Evolutionary conservation across 163 green algal genomes (phyloP), one percentile per base, ranked within the genome.

Genomic region (Scenedesmus sp.): DNA sequence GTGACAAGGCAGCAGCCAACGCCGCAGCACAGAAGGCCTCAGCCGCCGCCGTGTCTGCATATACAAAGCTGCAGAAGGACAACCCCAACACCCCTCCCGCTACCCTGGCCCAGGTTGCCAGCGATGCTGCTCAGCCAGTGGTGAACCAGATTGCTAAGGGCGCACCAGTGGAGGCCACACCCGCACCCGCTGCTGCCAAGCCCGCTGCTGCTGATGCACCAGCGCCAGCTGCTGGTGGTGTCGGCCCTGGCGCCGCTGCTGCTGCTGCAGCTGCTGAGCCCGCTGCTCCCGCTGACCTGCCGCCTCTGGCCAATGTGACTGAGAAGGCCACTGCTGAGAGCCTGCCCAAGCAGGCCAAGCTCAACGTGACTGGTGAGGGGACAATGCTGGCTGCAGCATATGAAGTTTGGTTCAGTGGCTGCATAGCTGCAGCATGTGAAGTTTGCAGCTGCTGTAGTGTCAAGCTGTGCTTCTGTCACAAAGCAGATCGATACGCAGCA

Each of bases 1-100:
- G 90, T 62, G 67, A 55, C 70, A 90, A 90, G 90, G 84, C 82
- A 9, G 67, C 88, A 15, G 90, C 90, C 70, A 92, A 92, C 60
- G 70, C 60, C 10, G 90, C 90, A 13, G 90, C 90, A 1, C 56
- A 90, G 26, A 89, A 73, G 55, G 90, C 90, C 64, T 46, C 90
- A 34, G 34, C 46, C 15, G 90, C 83, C 55, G 90, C 90, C 23
- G 83, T 92, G 9, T 10, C 70, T 12, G 90, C 90, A 56, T 81
- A 60, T 16, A 90, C 60, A 70, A 89, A 82, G 18, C 74, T 89
- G n/a, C 83, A 92, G 66, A 74, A 60, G 52, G 5, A 92, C 55
- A 83, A 88, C 82, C 87, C 87, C 54, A 91, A 91, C 18, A 20
- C 87, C 20, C 12, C 60, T 3, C n/a, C 88, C 18, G 3, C 52